Conservation (phyloP, 2,329 filamentous ascomycete genomes). For the Chrysosporium keratinophilum region DNA sequence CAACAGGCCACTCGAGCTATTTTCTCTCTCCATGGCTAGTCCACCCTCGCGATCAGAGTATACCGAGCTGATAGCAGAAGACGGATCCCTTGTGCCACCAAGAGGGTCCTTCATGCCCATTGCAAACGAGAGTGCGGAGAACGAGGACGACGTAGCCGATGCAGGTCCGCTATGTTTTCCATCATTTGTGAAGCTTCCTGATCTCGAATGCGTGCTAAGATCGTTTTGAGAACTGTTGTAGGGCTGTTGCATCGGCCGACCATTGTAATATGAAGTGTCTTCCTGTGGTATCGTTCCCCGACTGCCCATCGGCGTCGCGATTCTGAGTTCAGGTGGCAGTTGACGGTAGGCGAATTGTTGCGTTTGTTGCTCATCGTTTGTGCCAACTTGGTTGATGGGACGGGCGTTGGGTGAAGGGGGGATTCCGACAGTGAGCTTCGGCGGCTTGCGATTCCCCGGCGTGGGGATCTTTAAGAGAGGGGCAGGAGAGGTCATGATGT, state of each 20-base stretch:
- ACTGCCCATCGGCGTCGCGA: constrained; percentile 75
- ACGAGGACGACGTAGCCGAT: constrained; percentile 77
- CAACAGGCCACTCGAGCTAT: constrained; percentile 60
- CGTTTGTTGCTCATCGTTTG: constrained; percentile 28
- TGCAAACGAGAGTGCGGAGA: constrained; percentile 71
- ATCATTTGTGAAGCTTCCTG: constrained; percentile 65
- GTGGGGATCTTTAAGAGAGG: constrained; percentile 76
- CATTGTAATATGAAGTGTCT: constrained; percentile 46
- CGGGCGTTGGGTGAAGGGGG: constrained; percentile 76
- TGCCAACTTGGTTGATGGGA: constrained; percentile 44
- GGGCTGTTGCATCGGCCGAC: constrained; percentile 48
- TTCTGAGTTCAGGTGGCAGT: constrained; percentile 64
- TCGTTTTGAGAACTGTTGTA: constrained; percentile 61
- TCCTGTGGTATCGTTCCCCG: constrained; percentile 57
- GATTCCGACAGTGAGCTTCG: constrained; percentile 78
- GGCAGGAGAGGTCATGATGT: constrained; percentile 59
- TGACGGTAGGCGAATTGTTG: constrained; percentile 42
- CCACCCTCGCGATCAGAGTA: constrained; percentile 72
- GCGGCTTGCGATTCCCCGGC: constrained; percentile 57
- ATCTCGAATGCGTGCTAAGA: constrained; percentile 67
- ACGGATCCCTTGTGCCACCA: constrained; percentile 63
- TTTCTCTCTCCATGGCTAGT: constrained; percentile 69
- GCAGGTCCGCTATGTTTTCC: constrained; percentile 69
- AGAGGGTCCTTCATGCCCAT: constrained; percentile 56
- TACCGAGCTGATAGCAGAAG: constrained; percentile 75